A percentile compares a stretch with the other conserved stretches of the same genome.
phyloP scores from a whole-genome alignment of 805 yeast species.

The Pichia ethanolica region DNA sequence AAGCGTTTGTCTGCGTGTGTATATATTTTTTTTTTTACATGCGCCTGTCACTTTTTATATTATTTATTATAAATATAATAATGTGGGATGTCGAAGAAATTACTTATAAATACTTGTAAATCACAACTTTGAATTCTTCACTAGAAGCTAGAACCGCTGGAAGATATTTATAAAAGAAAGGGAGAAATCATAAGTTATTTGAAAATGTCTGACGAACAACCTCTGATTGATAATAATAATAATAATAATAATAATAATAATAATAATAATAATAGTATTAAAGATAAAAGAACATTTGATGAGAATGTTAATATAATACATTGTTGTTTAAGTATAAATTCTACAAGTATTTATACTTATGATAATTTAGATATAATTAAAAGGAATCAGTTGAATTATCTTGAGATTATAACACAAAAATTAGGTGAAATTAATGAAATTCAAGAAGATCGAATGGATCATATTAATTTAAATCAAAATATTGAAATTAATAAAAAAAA shows the following conservation, averaged over 20 bases:
- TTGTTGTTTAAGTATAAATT: slow-evolving; percentile 34
- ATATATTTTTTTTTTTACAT: too few relatives aligned
- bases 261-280: neutral
- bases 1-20: too few relatives aligned
- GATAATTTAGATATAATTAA: slow-evolving; percentile 41
- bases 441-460: slow-evolving; percentile 27
- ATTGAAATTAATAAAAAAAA: slow-evolving; percentile 16
- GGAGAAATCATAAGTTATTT: neutral
- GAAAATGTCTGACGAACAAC: neutral
- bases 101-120: too few relatives aligned
- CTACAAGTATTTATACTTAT: slow-evolving; percentile 52
- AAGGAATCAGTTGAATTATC: slow-evolving; percentile 39
- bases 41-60: too few relatives aligned
- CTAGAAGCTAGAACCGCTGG: too few relatives aligned
- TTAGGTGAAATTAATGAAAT: slow-evolving; percentile 47
- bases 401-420: slow-evolving; percentile 48
- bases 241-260: neutral
- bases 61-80: too few relatives aligned
- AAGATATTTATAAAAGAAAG: too few relatives aligned
- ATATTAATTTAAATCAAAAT: slow-evolving; percentile 17
- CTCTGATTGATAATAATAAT: neutral
- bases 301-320: slow-evolving; percentile 17
- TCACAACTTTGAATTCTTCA: too few relatives aligned
- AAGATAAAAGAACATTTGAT: slow-evolving; percentile 3
- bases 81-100: too few relatives aligned